phyloP scores from a whole-genome alignment of 2,329 filamentous ascomycete genomes.

The Colletotrichum falcatum region DNA sequence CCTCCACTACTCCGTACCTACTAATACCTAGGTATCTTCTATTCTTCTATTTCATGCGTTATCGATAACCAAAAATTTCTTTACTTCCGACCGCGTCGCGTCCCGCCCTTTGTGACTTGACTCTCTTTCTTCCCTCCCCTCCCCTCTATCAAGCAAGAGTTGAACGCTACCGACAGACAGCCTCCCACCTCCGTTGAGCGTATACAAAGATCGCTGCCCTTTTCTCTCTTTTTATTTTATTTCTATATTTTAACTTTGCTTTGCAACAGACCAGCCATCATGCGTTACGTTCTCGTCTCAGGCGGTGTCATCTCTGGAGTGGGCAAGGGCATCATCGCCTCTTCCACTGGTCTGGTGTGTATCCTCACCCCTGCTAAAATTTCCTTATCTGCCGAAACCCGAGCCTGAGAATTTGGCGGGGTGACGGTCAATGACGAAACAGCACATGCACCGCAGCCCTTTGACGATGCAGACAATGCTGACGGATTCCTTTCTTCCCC shows the following conservation, averaged over 20 bases:
- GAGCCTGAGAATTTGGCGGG: conserved; percentile 1
- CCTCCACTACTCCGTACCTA: too few relatives aligned
- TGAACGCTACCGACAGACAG: conserved; percentile 18
- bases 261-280: conserved; percentile 31
- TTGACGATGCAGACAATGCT: conserved; percentile 6
- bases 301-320: conserved; percentile 68
- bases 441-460: neutral
- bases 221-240: conserved; percentile 7
- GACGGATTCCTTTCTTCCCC: conserved; percentile 1
- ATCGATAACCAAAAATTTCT: conserved; percentile 42
- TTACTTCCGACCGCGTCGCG: conserved; percentile 40
- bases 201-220: conserved; percentile 8
- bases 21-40: too few relatives aligned
- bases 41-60: conserved; percentile 38
- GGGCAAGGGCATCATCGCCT: conserved; percentile 73
- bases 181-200: conserved; percentile 11
- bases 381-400: conserved; percentile 41
- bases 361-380: conserved; percentile 38
- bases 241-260: too few relatives aligned
- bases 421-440: neutral
- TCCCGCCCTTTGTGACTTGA: conserved; percentile 33
- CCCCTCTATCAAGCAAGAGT: conserved; percentile 37
- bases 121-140: conserved; percentile 40
- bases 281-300: conserved; percentile 48
- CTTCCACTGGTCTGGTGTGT: conserved; percentile 71